Conservation (phyloP, 192 early-diverging fungal genomes). For the Pilaira anomala region DNA sequence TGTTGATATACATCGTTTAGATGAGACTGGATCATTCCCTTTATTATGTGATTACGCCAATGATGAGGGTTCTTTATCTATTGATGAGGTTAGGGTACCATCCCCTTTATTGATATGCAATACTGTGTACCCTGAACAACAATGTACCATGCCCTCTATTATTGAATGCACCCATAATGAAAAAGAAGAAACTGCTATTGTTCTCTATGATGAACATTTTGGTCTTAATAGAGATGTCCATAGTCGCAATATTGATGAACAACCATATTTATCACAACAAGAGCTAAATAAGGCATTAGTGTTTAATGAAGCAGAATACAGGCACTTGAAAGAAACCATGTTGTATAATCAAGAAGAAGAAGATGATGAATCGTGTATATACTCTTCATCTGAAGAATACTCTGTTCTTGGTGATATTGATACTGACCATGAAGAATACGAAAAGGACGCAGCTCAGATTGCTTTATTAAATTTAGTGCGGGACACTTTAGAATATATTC, state of each 20-base stretch:
- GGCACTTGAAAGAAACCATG: background rate
- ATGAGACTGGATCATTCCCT: background rate
- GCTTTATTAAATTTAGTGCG: conserved; percentile 8
- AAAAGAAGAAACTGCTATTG: background rate
- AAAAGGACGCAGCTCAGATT: background rate
- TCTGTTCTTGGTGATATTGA: too few relatives aligned
- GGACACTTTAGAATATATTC: conserved; percentile 17
- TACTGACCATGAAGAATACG: background rate
- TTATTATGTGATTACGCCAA: background rate
- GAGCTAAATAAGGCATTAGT: background rate
- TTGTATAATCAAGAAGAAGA: conserved; percentile 3
- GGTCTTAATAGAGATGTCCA: background rate
- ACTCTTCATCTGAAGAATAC: conserved; percentile 2
- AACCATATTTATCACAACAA: background rate
- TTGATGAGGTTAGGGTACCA: background rate
- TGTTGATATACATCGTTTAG: conserved; percentile 1
- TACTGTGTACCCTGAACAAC: background rate
- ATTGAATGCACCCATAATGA: too few relatives aligned
- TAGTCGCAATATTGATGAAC: too few relatives aligned
- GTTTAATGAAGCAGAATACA: background rate
- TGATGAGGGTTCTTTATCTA: background rate
- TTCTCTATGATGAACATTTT: background rate
- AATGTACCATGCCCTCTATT: background rate
- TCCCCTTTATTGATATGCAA: too few relatives aligned
- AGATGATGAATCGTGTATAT: too few relatives aligned